Evolutionary conservation across 768 basidiomycete genomes (phyloP), one percentile per base, ranked within the genome.

Genomic region (Lactifluus subvellereus): DNA sequence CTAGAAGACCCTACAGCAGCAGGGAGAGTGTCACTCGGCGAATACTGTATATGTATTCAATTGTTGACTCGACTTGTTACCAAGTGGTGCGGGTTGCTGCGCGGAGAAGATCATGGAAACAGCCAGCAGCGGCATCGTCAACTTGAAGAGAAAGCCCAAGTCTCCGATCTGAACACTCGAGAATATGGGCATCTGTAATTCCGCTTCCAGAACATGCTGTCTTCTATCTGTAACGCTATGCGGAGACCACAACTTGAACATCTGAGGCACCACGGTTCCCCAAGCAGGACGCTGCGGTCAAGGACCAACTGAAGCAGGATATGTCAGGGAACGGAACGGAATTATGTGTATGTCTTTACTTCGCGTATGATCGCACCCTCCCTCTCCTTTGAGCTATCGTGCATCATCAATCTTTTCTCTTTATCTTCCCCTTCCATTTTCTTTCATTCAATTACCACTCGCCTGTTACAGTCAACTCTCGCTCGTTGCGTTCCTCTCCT

Each of bases 141-240:
- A 22, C 22, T 22, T 22, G 22, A 22, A 65, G 50, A 20, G 64
- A 18, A 40, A 62, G 30, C 2, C 64, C 64, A 1, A 57, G 54
- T 27, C 9, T 37, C 13, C 64, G 60, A 16, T 62, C 37, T 2
- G 3, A 0, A 22, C 43, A 33, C 16, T 38, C 20, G 43, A 65
- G 57, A 57, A 63, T n/a, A 65, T 65, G 22, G 64, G 64, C 13
- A 42, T 32, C 16, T 63, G 61, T 10, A 65, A 20, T n/a, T 27
- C 42, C 3, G 55, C 55, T 14, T 57, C 50, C 9, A 30, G 14
- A 22, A 63, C 64, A 18, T 65, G 45, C 2, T 56, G 50, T n/a
- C n/a, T 54, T 48, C 13, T 10, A 33, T 65, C 64, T 10, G 43
- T 53, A 1, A 35, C 5, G 9, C 33, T 47, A 1, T 48, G 60